Evolutionary conservation across 768 basidiomycete genomes (phyloP).

Genomic region (Tylopilus cervinicoccineus): DNA sequence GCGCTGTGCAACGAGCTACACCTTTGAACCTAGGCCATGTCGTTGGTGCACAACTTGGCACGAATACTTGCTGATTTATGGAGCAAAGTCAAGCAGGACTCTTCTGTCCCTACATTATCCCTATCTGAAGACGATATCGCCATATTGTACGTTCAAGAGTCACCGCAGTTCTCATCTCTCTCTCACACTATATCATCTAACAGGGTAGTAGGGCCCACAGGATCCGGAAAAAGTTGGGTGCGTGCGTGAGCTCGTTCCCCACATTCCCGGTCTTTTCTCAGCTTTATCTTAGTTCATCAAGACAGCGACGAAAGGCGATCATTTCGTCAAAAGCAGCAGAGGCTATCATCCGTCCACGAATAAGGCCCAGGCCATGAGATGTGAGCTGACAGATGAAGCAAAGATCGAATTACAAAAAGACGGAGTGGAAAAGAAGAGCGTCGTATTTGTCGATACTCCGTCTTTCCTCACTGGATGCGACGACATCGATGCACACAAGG

Average conservation of each 20-base stretch:
- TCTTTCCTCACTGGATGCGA: conserved; percentile 16
- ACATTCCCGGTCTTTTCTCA: neutral
- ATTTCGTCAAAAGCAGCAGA: neutral
- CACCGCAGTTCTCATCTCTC: neutral
- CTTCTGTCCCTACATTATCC: neutral
- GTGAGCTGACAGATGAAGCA: conserved; percentile 11
- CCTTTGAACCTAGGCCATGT: neutral
- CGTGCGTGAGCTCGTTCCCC: neutral
- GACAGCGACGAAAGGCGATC: conserved; percentile 6
- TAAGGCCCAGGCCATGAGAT: conserved; percentile 11
- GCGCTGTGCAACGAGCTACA: neutral
- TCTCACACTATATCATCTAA: neutral
- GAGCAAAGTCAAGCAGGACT: conserved; percentile 14
- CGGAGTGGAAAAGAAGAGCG: neutral
- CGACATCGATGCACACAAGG: conserved; percentile 1
- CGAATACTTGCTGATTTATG: neutral
- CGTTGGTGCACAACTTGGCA: neutral
- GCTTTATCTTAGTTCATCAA: conserved; percentile 8
- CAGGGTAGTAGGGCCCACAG: conserved; percentile 18
- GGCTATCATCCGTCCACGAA: conserved; percentile 3
- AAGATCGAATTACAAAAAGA: neutral
- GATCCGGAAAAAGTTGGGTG: conserved; percentile 21
- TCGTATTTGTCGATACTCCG: conserved; percentile 22
- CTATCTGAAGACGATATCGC: conserved; percentile 18
- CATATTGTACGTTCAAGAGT: conserved; percentile 14